Conservation (phyloP, 805 yeast species). For the Zygoascus tannicola region DNA sequence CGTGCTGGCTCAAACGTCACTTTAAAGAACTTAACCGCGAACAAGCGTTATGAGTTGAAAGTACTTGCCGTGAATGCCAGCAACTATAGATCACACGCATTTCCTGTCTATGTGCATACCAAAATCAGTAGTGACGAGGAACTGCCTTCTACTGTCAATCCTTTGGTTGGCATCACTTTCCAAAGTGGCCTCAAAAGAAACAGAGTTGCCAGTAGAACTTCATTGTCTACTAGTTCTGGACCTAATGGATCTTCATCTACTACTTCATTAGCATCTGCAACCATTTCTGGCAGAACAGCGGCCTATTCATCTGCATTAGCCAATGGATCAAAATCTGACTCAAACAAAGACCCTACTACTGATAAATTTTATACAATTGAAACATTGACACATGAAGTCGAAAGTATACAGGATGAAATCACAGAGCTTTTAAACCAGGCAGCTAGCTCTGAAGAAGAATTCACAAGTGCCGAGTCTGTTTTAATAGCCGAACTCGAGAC, state of each 20-base stretch:
- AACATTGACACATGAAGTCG: slow-evolving; percentile 28
- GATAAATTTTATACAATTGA: slow-evolving; percentile 26
- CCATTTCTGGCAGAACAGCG: not conserved
- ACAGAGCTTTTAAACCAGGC: slow-evolving; percentile 20
- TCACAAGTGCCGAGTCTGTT: slow-evolving; percentile 17
- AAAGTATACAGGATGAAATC: slow-evolving; percentile 27
- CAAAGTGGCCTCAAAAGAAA: slow-evolving; percentile 2
- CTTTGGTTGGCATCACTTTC: slow-evolving; percentile 4
- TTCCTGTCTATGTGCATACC: slow-evolving; percentile 22
- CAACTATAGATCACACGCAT: slow-evolving; percentile 21
- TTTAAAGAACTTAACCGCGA: slow-evolving; percentile 27
- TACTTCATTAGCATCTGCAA: not conserved
- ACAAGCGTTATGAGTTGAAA: slow-evolving; percentile 25
- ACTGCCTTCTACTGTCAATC: slow-evolving; percentile 17
- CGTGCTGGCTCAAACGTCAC: slow-evolving; percentile 26
- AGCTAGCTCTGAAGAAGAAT: slow-evolving; percentile 24
- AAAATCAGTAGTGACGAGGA: slow-evolving; percentile 19
- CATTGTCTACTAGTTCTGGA: not conserved
- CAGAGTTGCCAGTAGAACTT: not conserved
- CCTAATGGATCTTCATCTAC: not conserved
- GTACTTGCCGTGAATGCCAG: slow-evolving; percentile 27
- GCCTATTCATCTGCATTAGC: not conserved
- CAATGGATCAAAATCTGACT: not conserved
- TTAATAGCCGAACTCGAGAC: slow-evolving; percentile 24
- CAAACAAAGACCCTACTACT: not conserved